A percentile compares a stretch with the other conserved stretches of the same genome.
Conservation (phyloP, 768 basidiomycete genomes). For the Termitomyces sp. region DNA sequence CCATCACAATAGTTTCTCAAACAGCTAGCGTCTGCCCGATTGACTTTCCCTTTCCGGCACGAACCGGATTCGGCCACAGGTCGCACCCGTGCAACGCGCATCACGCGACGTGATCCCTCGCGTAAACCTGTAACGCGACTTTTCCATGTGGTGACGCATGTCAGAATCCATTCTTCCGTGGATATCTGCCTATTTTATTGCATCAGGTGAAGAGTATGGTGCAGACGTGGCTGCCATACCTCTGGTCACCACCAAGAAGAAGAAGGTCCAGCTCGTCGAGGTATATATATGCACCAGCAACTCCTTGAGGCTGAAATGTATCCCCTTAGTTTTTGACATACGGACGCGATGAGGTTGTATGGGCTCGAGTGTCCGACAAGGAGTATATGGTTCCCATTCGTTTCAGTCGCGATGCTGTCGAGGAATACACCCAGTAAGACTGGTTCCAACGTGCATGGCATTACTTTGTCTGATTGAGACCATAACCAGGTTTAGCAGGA, state of each 20-base stretch:
- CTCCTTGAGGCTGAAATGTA: conserved; percentile 2
- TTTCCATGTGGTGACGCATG: conserved; percentile 20
- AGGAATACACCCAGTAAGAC: conserved; percentile 34
- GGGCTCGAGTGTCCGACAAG: conserved; percentile 66
- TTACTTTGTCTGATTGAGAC: no score
- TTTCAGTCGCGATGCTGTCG: conserved; percentile 51
- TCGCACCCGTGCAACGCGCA: not conserved
- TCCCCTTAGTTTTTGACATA: conserved; percentile 53
- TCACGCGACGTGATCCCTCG: conserved; percentile 18
- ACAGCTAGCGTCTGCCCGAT: no score
- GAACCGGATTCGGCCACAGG: not conserved
- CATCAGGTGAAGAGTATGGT: conserved; percentile 50
- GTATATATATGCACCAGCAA: conserved; percentile 26
- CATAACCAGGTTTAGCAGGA: conserved; percentile 18
- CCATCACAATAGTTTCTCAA: no score
- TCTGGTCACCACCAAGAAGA: conserved; percentile 29
- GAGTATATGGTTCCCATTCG: conserved; percentile 45
- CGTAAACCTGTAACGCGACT: conserved; percentile 9
- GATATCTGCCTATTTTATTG: conserved; percentile 52
- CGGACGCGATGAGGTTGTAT: conserved; percentile 45
- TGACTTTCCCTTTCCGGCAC: not conserved
- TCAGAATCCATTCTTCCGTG: conserved; percentile 45
- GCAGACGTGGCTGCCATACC: conserved; percentile 37
- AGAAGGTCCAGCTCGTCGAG: conserved; percentile 59
- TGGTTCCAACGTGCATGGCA: conserved; percentile 10